A percentile compares a stretch with the other conserved stretches of the same genome.
Evolutionary conservation across 331 rosid species (phyloP).

Genomic region (Rosa hybrid): DNA sequence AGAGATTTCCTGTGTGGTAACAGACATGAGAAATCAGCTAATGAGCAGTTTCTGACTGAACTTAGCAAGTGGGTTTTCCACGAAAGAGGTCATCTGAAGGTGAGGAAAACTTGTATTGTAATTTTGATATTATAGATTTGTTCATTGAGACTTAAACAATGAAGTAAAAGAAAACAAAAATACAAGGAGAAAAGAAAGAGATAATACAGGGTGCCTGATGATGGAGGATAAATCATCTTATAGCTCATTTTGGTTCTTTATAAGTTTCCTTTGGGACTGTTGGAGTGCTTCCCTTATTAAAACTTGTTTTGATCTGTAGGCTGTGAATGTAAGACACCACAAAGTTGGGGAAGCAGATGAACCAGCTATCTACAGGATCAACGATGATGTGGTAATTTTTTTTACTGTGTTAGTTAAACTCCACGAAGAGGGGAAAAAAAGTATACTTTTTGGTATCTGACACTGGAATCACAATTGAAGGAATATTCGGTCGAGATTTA

Average conservation of each 20-base stretch:
- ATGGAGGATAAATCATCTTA: constrained; percentile 1
- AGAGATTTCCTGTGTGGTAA: constrained; percentile 23
- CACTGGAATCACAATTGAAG: constrained; percentile 39
- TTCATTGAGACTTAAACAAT: background rate
- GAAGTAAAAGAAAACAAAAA: background rate
- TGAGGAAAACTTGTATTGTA: constrained; percentile 28
- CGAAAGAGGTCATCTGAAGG: constrained; percentile 97
- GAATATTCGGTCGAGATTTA: constrained; percentile 82
- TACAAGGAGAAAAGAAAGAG: background rate
- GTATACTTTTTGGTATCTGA: constrained; percentile 29
- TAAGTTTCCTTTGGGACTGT: constrained; percentile 12
- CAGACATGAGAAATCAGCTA: constrained; percentile 84
- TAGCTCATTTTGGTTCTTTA: constrained; percentile 11
- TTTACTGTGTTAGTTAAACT: background rate
- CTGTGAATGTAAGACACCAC: constrained; percentile 78
- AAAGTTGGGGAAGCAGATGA: constrained; percentile 77
- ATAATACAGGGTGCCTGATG: background rate
- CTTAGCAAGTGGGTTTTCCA: constrained; percentile 96
- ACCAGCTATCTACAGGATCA: constrained; percentile 88
- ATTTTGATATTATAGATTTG: background rate
- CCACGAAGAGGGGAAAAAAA: background rate
- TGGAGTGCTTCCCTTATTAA: constrained; percentile 19
- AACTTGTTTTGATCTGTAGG: constrained; percentile 42
- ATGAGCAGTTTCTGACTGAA: constrained; percentile 83
- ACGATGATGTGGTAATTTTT: constrained; percentile 77